These are phyloP conservation scores for Saccharomycopsis microspora DNA, from an alignment of 805 yeast genomes.

Conservation along the genomic window DNA sequence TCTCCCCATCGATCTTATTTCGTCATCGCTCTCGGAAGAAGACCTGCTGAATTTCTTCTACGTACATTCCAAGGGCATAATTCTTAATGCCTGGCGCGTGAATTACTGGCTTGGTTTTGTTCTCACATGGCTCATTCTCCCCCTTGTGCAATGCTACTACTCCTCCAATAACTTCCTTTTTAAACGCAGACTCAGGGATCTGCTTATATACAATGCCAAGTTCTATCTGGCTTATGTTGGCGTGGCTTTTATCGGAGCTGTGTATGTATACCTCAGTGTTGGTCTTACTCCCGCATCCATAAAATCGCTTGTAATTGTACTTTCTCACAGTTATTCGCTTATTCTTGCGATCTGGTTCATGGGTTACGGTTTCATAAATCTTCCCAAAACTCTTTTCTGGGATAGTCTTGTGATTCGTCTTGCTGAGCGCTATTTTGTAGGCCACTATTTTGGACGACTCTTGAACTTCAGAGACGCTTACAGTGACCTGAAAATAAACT, in stretches of 20 bases:
- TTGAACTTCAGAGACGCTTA: slow-evolving; percentile 47
- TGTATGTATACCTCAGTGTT: slow-evolving; percentile 47
- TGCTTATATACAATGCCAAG: slow-evolving; percentile 42
- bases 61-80: slow-evolving; percentile 32
- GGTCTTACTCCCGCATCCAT: slow-evolving; percentile 46
- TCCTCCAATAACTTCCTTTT: slow-evolving; percentile 55
- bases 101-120: slow-evolving; percentile 73
- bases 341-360: slow-evolving; percentile 69
- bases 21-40: not conserved
- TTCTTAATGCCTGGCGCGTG: slow-evolving; percentile 56
- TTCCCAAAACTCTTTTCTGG: slow-evolving; percentile 37
- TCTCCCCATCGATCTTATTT: slow-evolving; percentile 61
- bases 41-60: slow-evolving; percentile 26
- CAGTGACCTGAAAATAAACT: slow-evolving; percentile 50
- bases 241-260: slow-evolving; percentile 38
- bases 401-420: slow-evolving; percentile 23
- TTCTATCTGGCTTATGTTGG: slow-evolving; percentile 50
- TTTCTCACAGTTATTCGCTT: slow-evolving; percentile 69
- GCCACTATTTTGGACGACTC: slow-evolving; percentile 37
- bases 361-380: slow-evolving; percentile 67
- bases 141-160: slow-evolving; percentile 62
- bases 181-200: slow-evolving; percentile 37
- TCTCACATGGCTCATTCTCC: slow-evolving; percentile 71
- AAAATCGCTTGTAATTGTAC: slow-evolving; percentile 58
- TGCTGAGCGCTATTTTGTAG: slow-evolving; percentile 25